Conservation (phyloP, 805 yeast genomes). For the Priceomyces medius region DNA sequence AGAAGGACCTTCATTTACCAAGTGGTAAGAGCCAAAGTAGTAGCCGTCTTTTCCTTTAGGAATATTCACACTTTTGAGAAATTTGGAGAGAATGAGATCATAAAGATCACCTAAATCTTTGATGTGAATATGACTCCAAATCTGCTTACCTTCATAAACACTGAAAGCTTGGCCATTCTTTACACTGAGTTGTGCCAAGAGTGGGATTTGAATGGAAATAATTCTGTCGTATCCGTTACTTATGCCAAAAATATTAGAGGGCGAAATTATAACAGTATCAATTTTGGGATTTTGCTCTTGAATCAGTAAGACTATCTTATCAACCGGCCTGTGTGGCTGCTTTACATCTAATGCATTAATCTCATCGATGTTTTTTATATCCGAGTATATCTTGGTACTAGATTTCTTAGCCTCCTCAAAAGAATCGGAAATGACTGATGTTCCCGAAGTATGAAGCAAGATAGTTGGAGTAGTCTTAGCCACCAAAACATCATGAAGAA, state of each 20-base stretch:
- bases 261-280: constrained; percentile 29
- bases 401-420: constrained; percentile 14
- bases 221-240: constrained; percentile 29
- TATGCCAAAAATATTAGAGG: constrained; percentile 34
- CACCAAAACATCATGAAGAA: constrained; percentile 18
- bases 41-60: constrained; percentile 32
- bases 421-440: constrained; percentile 27
- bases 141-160: constrained; percentile 28
- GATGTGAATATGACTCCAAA: constrained; percentile 38
- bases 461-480: constrained; percentile 20
- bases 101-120: constrained; percentile 32
- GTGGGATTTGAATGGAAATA: constrained; percentile 31
- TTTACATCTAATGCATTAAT: constrained; percentile 21
- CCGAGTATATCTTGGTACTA: constrained; percentile 20
- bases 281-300: constrained; percentile 27
- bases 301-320: constrained; percentile 24
- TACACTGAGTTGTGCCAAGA: constrained; percentile 16
- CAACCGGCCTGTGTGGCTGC: constrained; percentile 35
- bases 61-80: constrained; percentile 19
- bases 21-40: constrained; percentile 28
- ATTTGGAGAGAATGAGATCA: constrained; percentile 19
- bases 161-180: constrained; percentile 20
- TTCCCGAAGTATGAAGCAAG: constrained; percentile 38
- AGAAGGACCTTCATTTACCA: constrained; percentile 10
- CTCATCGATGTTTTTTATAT: constrained; percentile 22